phyloP scores from a whole-genome alignment of 208 protist genomes.

The Leishmania arabica region DNA sequence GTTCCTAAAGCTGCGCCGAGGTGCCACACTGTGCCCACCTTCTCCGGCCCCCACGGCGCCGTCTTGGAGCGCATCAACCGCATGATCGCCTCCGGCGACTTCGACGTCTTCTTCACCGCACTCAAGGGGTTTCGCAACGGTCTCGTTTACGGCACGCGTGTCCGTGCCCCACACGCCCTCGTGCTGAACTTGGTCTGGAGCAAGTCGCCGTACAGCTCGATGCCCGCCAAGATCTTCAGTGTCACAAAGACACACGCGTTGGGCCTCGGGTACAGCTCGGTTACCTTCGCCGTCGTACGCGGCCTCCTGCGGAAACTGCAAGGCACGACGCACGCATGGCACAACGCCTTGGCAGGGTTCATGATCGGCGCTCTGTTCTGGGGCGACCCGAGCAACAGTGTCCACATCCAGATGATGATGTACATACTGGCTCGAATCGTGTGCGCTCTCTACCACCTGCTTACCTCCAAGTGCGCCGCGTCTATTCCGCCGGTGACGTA shows the following conservation, averaged over 20 bases:
- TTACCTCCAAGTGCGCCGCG: conserved; percentile 35
- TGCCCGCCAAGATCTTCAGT: conserved; percentile 59
- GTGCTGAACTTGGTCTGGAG: conserved; percentile 90
- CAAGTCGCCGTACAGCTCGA: conserved; percentile 55
- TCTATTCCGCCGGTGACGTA: conserved; percentile 40
- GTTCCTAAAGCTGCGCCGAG: neutral
- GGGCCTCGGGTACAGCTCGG: conserved; percentile 62
- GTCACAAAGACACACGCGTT: conserved; percentile 77
- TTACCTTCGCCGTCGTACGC: conserved; percentile 65
- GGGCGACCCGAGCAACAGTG: conserved; percentile 60
- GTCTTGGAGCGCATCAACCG: conserved; percentile 46
- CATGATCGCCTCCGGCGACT: conserved; percentile 70
- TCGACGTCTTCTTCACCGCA: conserved; percentile 60
- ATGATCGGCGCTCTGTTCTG: conserved; percentile 72
- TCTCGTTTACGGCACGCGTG: conserved; percentile 81
- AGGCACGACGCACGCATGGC: conserved; percentile 53
- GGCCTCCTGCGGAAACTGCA: conserved; percentile 40
- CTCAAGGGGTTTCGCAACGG: conserved; percentile 89
- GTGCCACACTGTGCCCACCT: neutral
- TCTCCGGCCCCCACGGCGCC: conserved; percentile 26
- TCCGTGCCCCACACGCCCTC: conserved; percentile 87
- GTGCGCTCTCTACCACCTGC: conserved; percentile 57
- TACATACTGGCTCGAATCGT: conserved; percentile 86
- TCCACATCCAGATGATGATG: conserved; percentile 92
- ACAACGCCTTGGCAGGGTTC: conserved; percentile 80